A percentile compares a stretch with the other conserved stretches of the same genome.
Evolutionary conservation across 169 alveolate genomes (phyloP).

Genomic region (Perkinsus chesapeaki): DNA sequence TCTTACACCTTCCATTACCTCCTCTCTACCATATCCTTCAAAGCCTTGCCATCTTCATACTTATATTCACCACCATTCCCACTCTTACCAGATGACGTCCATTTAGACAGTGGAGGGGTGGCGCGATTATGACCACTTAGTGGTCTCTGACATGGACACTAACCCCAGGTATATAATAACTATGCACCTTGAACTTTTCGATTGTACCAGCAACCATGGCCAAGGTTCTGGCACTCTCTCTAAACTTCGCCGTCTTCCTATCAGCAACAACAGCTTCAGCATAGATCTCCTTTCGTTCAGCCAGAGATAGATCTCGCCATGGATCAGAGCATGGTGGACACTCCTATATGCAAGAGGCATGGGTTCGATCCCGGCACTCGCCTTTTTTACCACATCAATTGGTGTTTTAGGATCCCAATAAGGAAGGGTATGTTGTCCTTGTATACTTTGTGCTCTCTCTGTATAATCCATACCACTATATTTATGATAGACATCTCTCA

Average conservation of each 20-base stretch:
- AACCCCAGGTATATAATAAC: too few relatives aligned
- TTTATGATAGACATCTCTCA: neutral
- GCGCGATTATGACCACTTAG: too few relatives aligned
- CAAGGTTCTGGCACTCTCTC: neutral
- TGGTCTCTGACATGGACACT: too few relatives aligned
- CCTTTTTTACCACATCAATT: neutral
- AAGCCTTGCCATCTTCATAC: too few relatives aligned
- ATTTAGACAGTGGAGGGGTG: too few relatives aligned
- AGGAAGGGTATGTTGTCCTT: neutral
- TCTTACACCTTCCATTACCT: neutral
- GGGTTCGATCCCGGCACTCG: neutral
- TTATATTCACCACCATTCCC: too few relatives aligned
- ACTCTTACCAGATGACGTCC: too few relatives aligned
- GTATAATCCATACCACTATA: neutral
- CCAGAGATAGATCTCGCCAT: neutral
- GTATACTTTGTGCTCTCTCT: neutral
- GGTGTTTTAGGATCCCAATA: neutral
- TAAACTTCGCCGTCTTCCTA: neutral
- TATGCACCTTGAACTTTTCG: neutral
- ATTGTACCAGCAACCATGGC: neutral
- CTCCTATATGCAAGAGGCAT: neutral
- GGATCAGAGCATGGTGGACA: neutral
- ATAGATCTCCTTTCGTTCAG: neutral
- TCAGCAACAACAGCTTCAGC: neutral
- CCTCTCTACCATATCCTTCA: too few relatives aligned